Evolutionary conservation across 441 rosid species (phyloP).

Genomic region (Populus trichocarpa): DNA sequence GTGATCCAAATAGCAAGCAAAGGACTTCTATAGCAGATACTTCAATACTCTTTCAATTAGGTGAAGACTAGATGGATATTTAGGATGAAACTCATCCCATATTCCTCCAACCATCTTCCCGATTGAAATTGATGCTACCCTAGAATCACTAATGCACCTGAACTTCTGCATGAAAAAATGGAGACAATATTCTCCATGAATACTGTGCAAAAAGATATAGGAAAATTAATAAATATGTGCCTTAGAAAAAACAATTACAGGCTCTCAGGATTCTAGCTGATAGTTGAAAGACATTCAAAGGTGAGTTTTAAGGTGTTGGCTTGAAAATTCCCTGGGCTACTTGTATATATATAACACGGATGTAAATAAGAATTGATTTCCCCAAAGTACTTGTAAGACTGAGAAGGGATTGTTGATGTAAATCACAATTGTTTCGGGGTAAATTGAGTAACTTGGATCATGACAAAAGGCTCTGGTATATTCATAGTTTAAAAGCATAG

Average conservation of each 20-base stretch:
- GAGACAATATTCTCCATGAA: background rate
- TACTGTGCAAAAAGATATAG: background rate
- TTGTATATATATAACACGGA: background rate
- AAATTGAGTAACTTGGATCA: background rate
- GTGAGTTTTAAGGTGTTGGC: background rate
- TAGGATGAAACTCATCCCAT: background rate
- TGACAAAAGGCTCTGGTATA: background rate
- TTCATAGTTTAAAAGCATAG: background rate
- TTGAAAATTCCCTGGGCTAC: background rate
- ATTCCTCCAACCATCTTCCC: background rate
- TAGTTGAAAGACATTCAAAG: background rate
- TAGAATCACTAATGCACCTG: background rate
- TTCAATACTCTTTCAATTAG: background rate
- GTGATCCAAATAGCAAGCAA: background rate
- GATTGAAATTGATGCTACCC: background rate
- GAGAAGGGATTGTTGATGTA: background rate
- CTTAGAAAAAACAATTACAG: background rate
- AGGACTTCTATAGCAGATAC: background rate
- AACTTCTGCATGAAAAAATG: background rate
- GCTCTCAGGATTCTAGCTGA: background rate
- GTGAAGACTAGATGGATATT: background rate
- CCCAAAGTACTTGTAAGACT: background rate
- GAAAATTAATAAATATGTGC: background rate
- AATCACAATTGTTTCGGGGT: background rate
- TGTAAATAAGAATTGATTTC: background rate